Conservation (phyloP, 1,284 basidiomycete species). For the Ustilago xerochloae region DNA sequence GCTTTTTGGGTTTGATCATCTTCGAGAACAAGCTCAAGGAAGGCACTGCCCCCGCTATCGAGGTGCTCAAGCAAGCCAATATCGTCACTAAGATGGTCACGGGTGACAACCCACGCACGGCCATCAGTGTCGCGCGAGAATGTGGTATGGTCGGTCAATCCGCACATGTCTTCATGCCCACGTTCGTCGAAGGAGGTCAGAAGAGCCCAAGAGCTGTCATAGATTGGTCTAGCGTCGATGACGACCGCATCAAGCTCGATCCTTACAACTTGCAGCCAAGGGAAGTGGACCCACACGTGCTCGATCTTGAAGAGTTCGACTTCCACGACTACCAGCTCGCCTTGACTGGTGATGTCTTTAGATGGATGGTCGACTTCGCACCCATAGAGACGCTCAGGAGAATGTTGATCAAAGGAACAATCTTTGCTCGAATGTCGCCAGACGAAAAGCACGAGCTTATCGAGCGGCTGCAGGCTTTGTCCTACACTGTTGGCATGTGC, state of each 20-base stretch:
- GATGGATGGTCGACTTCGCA: conserved; percentile 97
- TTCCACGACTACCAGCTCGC: conserved; percentile 89
- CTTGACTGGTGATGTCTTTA: conserved; percentile 95
- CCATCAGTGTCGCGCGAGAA: conserved; percentile 95
- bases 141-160: conserved; percentile 89
- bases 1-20: conserved; percentile 94
- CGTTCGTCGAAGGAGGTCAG: conserved; percentile 78
- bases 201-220: conserved; percentile 77
- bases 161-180: conserved; percentile 89
- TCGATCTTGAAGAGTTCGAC: conserved; percentile 62
- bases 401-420: conserved; percentile 95
- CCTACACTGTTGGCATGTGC: conserved; percentile 97
- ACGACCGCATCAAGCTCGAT: conserved; percentile 85
- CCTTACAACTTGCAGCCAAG: conserved; percentile 78
- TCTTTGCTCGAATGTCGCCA: conserved; percentile 98
- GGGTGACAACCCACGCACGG: conserved; percentile 95
- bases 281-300: conserved; percentile 58
- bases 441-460: conserved; percentile 99
- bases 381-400: conserved; percentile 76
- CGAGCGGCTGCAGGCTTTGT: conserved; percentile 89
- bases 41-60: conserved; percentile 90
- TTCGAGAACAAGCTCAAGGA: conserved; percentile 99
- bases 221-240: conserved; percentile 93
- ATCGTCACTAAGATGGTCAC: conserved; percentile 98
- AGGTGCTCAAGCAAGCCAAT: conserved; percentile 86